These are phyloP conservation scores for Colletotrichum sp. DNA, from an alignment of 2,329 filamentous ascomycete genomes.

Conservation along the genomic window DNA sequence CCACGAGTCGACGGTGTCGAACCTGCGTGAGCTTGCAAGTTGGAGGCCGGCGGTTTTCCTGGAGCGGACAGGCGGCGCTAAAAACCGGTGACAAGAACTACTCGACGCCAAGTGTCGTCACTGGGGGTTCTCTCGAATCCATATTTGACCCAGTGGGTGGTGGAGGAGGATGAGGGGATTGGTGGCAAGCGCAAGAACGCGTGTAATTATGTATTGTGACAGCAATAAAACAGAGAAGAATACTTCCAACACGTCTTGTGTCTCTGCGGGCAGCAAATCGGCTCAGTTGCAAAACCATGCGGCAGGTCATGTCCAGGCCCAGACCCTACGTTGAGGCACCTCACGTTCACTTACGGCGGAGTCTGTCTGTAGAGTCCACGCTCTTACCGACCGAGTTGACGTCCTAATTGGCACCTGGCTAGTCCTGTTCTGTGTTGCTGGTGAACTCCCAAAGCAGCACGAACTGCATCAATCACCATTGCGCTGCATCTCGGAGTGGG, in stretches of 20 bases:
- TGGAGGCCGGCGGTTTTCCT: neutral
- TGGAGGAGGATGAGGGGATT: neutral
- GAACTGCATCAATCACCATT: slow-evolving; percentile 2
- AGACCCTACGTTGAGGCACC: neutral
- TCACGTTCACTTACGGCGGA: neutral
- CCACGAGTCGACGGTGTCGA: neutral
- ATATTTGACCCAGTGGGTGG: neutral
- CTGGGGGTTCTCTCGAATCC: neutral
- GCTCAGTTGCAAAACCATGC: neutral
- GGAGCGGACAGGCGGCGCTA: neutral
- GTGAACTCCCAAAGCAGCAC: neutral
- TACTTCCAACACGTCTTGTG: neutral
- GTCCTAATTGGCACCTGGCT: neutral
- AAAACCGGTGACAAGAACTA: neutral
- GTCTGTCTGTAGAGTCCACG: neutral
- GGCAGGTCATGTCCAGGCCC: neutral
- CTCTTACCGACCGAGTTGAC: neutral
- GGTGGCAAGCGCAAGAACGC: neutral
- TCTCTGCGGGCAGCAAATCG: neutral
- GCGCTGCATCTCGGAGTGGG: neutral
- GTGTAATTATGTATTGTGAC: neutral
- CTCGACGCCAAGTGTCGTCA: slow-evolving; percentile 10
- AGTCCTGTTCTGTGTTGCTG: neutral
- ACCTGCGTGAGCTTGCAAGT: neutral
- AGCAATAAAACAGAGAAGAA: neutral